Percentiles rank a stretch among this genome's conserved stretches.
Conservation (phyloP, 2,329 filamentous ascomycete genomes). For the Zasmidium angulare region DNA sequence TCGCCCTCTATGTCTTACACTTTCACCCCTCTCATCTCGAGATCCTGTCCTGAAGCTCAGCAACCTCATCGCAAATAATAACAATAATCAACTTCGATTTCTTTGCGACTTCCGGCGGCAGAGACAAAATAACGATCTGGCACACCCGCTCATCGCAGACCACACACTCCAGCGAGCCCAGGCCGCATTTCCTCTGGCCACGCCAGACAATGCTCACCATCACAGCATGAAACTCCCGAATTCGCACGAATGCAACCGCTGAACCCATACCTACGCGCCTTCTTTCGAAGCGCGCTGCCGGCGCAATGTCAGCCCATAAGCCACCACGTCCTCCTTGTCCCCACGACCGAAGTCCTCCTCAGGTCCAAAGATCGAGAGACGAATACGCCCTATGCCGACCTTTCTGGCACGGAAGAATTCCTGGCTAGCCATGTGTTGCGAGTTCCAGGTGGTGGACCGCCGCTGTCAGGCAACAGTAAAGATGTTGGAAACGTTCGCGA, state of each 20-base stretch:
- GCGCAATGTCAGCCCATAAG: slow-evolving; percentile 88
- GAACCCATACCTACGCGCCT: slow-evolving; percentile 97
- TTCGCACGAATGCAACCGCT: slow-evolving; percentile 57
- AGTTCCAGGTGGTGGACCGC: slow-evolving; percentile 60
- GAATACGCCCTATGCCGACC: slow-evolving; percentile 72
- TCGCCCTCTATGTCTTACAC: background rate
- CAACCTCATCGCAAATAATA: background rate
- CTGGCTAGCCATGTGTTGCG: slow-evolving; percentile 94
- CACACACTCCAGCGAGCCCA: background rate
- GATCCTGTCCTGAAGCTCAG: background rate
- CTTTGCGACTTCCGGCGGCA: background rate
- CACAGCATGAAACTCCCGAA: slow-evolving; percentile 8
- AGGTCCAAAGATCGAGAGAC: slow-evolving; percentile 85
- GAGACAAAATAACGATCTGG: background rate
- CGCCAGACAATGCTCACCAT: slow-evolving; percentile 3
- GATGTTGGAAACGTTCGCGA: slow-evolving; percentile 68
- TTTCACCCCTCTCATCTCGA: background rate
- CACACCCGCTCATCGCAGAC: background rate
- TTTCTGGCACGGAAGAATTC: slow-evolving; percentile 89
- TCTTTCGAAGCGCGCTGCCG: slow-evolving; percentile 93
- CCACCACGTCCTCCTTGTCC: slow-evolving; percentile 91
- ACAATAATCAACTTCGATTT: background rate
- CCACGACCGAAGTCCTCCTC: slow-evolving; percentile 87
- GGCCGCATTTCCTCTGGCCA: background rate
- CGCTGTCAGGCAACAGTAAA: slow-evolving; percentile 44